Conservation (phyloP, 306 rosid genomes). For the Cucurbita moschata region DNA sequence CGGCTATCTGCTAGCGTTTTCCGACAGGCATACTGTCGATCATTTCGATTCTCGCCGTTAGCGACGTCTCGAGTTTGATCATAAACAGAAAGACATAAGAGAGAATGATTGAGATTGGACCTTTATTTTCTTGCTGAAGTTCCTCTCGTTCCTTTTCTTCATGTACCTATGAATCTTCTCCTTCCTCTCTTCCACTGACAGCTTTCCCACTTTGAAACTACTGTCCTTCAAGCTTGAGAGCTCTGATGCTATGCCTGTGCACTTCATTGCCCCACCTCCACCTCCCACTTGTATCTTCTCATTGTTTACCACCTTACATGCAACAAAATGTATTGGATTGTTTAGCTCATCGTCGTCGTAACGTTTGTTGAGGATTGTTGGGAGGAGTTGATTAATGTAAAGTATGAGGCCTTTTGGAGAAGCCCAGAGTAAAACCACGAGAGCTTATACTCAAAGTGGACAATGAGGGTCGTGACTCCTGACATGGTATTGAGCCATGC, state of each 20-base stretch:
- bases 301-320: constrained; percentile 35
- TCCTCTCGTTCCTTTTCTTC: constrained; percentile 90
- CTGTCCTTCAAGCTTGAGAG: constrained; percentile 73
- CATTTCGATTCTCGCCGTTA: constrained; percentile 2
- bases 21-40: constrained; percentile 85
- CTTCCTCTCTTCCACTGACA: constrained; percentile 80
- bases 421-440: too few species aligned
- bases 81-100: too few species aligned
- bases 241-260: constrained; percentile 52
- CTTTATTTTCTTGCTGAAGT: constrained; percentile 98
- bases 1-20: constrained; percentile 92
- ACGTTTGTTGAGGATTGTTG: too few species aligned
- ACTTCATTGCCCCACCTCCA: constrained; percentile 39
- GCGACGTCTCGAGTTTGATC: constrained; percentile 1
- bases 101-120: constrained; percentile 14
- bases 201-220: constrained; percentile 71
- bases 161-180: constrained; percentile 92
- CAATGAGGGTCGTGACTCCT: too few species aligned
- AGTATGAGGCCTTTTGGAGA: too few species aligned
- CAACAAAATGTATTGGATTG: neutral
- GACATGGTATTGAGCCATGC: too few species aligned
- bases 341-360: neutral
- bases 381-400: too few species aligned
- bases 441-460: too few species aligned
- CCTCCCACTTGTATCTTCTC: constrained; percentile 48